phyloP scores from a whole-genome alignment of 2,329 filamentous ascomycete species.

The Chaetomium globosum region DNA sequence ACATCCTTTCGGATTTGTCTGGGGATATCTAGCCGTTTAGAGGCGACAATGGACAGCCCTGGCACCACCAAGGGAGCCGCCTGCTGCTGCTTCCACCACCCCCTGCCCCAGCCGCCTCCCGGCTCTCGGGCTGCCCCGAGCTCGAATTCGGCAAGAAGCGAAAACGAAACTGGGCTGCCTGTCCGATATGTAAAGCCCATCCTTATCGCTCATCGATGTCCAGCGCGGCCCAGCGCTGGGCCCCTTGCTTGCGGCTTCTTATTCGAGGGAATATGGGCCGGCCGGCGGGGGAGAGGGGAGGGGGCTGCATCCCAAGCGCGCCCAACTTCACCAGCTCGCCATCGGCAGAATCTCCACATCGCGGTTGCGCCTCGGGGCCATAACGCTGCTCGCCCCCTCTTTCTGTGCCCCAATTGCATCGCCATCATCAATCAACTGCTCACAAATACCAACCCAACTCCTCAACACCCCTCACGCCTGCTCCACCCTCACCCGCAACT shows the following conservation, averaged over 20 bases:
- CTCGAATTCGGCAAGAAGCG: no score
- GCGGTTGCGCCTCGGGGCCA: no score
- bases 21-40: not conserved
- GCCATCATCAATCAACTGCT: not conserved
- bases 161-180: not conserved
- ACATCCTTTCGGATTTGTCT: not conserved
- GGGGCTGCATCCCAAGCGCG: not conserved
- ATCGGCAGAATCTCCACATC: no score
- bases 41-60: not conserved
- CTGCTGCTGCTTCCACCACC: not conserved
- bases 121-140: no score
- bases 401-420: no score
- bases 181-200: not conserved
- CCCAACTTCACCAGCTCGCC: no score
- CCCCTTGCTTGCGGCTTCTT: not conserved
- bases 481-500: slow-evolving; percentile 51
- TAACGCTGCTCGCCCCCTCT: no score
- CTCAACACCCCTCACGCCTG: slow-evolving; percentile 29
- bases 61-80: not conserved
- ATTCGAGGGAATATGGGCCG: not conserved
- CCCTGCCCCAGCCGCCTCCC: no score
- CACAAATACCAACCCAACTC: not conserved
- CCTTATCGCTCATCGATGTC: not conserved
- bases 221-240: no score
- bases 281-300: no score